Conservation (phyloP, 2,329 filamentous ascomycete genomes). For the Chrysoporthe austroafricana region DNA sequence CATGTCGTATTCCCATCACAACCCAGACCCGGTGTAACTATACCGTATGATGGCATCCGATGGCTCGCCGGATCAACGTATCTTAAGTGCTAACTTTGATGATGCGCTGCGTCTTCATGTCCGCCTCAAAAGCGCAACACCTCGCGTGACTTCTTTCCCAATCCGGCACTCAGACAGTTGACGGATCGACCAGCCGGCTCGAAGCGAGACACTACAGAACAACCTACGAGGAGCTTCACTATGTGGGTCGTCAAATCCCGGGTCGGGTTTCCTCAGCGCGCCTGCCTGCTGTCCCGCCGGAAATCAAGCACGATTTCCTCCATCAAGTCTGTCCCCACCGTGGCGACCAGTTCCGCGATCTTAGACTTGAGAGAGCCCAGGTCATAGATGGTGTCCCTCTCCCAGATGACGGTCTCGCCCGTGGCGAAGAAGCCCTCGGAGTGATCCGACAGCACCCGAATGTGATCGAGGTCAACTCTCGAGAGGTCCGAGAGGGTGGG, state of each 20-base stretch:
- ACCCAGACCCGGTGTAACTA: no score
- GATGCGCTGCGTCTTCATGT: background rate
- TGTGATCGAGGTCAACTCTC: constrained; percentile 60
- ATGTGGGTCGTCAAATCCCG: background rate
- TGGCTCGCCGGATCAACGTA: background rate
- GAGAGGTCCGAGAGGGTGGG: constrained; percentile 56
- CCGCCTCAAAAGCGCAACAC: background rate
- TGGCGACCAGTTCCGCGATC: constrained; percentile 70
- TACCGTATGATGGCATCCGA: background rate
- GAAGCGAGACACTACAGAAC: constrained; percentile 3
- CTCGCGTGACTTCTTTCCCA: background rate
- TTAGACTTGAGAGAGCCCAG: constrained; percentile 59
- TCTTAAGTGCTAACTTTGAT: background rate
- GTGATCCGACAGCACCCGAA: constrained; percentile 56
- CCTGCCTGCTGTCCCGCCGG: constrained; percentile 25
- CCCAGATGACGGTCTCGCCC: constrained; percentile 64
- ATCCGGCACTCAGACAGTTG: background rate
- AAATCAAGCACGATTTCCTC: constrained; percentile 64
- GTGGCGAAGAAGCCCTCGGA: constrained; percentile 45
- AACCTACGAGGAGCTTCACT: background rate
- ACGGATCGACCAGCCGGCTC: constrained; percentile 10
- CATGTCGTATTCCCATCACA: background rate
- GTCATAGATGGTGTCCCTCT: constrained; percentile 53
- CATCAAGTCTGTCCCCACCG: constrained; percentile 64
- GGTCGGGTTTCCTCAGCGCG: background rate